These are phyloP conservation scores for Candida insectalens DNA, from an alignment of 805 yeast genomes.

Conservation along the genomic window DNA sequence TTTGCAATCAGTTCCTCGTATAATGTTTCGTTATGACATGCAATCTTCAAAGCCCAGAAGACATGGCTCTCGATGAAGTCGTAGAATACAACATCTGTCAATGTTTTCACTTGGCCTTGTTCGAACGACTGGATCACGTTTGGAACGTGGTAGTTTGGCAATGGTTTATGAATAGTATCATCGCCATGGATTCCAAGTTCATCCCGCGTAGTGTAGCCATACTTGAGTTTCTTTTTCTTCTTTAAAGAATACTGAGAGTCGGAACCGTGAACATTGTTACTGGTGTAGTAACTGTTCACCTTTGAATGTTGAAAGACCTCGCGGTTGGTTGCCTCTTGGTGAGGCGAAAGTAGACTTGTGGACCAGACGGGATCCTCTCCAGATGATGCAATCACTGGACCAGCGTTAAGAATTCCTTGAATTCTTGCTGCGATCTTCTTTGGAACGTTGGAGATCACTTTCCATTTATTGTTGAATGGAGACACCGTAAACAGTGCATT, in stretches of 20 bases:
- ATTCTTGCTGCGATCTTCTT: constrained; percentile 44
- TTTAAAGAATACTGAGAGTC: constrained; percentile 12
- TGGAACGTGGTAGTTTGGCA: constrained; percentile 55
- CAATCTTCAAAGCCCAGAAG: constrained; percentile 15
- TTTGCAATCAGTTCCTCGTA: constrained; percentile 9
- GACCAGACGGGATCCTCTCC: neutral
- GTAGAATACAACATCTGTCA: constrained; percentile 70
- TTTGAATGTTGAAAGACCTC: too few species aligned
- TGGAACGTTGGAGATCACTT: constrained; percentile 49
- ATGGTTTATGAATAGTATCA: constrained; percentile 60
- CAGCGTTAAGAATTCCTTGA: constrained; percentile 46
- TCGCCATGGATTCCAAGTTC: constrained; percentile 86
- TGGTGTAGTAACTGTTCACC: neutral
- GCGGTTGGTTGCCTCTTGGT: constrained; percentile 12
- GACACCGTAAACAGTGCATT: constrained; percentile 78
- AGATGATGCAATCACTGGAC: constrained; percentile 26
- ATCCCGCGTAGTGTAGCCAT: constrained; percentile 77
- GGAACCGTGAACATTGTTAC: neutral
- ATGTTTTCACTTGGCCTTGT: constrained; percentile 13
- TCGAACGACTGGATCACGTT: constrained; percentile 60
- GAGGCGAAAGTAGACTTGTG: constrained; percentile 14
- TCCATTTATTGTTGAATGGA: constrained; percentile 81
- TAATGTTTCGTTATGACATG: constrained; percentile 9
- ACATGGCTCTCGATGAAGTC: constrained; percentile 48
- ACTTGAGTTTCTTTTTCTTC: too few species aligned